A percentile compares a stretch with the other conserved stretches of the same genome.
Evolutionary conservation across 768 basidiomycete genomes (phyloP).

Genomic region (Inosperma sp.): DNA sequence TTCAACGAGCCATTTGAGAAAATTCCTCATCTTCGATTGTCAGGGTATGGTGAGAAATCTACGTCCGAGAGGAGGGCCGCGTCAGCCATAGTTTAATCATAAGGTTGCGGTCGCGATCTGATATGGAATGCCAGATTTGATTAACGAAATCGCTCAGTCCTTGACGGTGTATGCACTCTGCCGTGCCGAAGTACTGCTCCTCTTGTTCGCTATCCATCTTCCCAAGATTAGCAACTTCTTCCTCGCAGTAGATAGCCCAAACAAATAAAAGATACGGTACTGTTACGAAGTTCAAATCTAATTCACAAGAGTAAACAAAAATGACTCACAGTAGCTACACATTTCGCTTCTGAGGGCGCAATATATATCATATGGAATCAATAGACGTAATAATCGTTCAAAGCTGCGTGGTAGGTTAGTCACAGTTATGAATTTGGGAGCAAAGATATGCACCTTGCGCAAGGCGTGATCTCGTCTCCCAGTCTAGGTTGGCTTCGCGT

Average conservation of each 20-base stretch:
- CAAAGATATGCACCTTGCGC: background rate
- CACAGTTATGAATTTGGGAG: background rate
- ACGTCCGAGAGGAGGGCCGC: background rate
- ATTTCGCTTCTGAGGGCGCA: background rate
- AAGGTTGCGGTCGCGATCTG: background rate
- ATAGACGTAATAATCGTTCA: background rate
- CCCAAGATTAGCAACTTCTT: background rate
- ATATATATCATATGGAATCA: background rate
- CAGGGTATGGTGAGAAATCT: background rate
- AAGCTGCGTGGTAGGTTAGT: background rate
- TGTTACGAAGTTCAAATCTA: background rate
- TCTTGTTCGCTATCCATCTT: too few species aligned
- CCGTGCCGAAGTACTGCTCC: background rate
- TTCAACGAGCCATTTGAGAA: background rate
- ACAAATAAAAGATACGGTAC: slow-evolving; percentile 2
- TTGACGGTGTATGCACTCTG: background rate
- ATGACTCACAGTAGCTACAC: background rate
- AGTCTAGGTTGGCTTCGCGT: background rate
- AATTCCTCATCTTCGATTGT: background rate
- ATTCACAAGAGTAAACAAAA: slow-evolving; percentile 3
- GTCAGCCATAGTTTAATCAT: slow-evolving; percentile 6
- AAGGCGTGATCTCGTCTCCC: slow-evolving; percentile 1
- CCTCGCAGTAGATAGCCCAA: background rate
- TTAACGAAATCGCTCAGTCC: background rate
- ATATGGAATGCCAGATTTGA: background rate